A percentile compares a stretch with the other conserved stretches of the same genome.
Evolutionary conservation across 768 basidiomycete genomes (phyloP).

Genomic region (Mycena galopus): DNA sequence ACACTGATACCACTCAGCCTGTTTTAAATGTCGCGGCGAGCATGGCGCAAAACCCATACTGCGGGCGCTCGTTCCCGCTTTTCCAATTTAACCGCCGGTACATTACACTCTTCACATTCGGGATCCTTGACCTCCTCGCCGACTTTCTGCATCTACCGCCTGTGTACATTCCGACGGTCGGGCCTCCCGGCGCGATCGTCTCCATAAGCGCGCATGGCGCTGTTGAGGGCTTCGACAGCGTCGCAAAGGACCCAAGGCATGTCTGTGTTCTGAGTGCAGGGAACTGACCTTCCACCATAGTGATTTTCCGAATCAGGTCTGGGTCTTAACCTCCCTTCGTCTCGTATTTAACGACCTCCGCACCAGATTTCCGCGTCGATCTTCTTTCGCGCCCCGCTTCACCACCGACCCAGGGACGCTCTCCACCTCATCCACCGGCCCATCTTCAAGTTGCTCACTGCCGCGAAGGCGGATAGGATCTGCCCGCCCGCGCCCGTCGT

Average conservation of each 20-base stretch:
- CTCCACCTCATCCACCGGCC: slow-evolving; percentile 38
- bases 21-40: slow-evolving; percentile 43
- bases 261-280: background rate
- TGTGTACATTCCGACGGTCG: slow-evolving; percentile 41
- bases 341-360: background rate
- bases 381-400: slow-evolving; percentile 34
- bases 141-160: slow-evolving; percentile 43
- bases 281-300: background rate
- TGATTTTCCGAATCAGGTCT: slow-evolving; percentile 32
- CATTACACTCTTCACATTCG: slow-evolving; percentile 39
- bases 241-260: slow-evolving; percentile 26
- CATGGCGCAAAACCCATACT: slow-evolving; percentile 46
- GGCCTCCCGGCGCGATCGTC: slow-evolving; percentile 39
- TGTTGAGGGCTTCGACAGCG: slow-evolving; percentile 35
- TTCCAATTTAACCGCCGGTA: slow-evolving; percentile 30
- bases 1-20: slow-evolving; percentile 20
- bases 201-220: slow-evolving; percentile 35
- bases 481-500: slow-evolving; percentile 30
- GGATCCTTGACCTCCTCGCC: slow-evolving; percentile 41
- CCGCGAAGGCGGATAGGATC: slow-evolving; percentile 34
- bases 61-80: slow-evolving; percentile 35
- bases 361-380: slow-evolving; percentile 31
- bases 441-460: slow-evolving; percentile 38
- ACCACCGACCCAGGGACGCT: slow-evolving; percentile 26
- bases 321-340: background rate